phyloP scores from a whole-genome alignment of 768 basidiomycete species.

The Lentinula detonsa region DNA sequence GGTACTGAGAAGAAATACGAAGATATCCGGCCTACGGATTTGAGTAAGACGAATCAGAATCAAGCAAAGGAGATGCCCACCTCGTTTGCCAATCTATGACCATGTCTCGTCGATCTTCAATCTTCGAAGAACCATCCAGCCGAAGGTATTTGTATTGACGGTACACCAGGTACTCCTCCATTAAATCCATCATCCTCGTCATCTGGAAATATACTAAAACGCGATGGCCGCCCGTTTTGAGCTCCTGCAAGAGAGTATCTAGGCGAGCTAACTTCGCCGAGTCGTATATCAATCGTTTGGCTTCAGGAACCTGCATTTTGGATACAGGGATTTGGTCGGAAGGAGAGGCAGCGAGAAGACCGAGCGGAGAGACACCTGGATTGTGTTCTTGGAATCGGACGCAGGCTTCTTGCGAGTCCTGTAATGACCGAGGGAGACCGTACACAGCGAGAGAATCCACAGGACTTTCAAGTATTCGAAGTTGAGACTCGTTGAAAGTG shows the following conservation, averaged over 20 bases:
- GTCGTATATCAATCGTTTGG: conserved; percentile 91
- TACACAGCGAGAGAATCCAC: conserved; percentile 73
- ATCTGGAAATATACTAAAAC: conserved; percentile 99
- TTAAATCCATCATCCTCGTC: conserved; percentile 99
- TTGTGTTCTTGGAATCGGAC: conserved; percentile 38
- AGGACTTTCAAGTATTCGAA: conserved; percentile 57
- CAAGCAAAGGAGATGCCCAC: conserved; percentile 32
- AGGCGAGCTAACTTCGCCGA: conserved; percentile 93
- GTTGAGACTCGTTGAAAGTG: conserved; percentile 70
- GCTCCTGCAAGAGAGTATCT: conserved; percentile 83
- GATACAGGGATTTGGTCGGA: conserved; percentile 71
- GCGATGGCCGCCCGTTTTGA: conserved; percentile 90
- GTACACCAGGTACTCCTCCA: conserved; percentile 97
- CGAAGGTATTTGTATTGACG: conserved; percentile 94
- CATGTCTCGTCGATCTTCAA: conserved; percentile 97
- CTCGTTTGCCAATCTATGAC: conserved; percentile 99
- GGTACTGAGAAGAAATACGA: conserved; percentile 87
- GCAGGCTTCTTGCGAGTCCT: conserved; percentile 51
- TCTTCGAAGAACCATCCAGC: conserved; percentile 88
- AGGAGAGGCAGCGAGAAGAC: conserved; percentile 64
- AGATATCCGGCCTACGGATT: conserved; percentile 68
- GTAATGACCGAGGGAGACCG: conserved; percentile 67
- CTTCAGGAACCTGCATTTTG: conserved; percentile 89
- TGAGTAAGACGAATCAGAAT: not conserved
- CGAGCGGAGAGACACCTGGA: conserved; percentile 58